Conservation (phyloP, 177 flowering plant genomes). For the Telopea speciosissima region DNA sequence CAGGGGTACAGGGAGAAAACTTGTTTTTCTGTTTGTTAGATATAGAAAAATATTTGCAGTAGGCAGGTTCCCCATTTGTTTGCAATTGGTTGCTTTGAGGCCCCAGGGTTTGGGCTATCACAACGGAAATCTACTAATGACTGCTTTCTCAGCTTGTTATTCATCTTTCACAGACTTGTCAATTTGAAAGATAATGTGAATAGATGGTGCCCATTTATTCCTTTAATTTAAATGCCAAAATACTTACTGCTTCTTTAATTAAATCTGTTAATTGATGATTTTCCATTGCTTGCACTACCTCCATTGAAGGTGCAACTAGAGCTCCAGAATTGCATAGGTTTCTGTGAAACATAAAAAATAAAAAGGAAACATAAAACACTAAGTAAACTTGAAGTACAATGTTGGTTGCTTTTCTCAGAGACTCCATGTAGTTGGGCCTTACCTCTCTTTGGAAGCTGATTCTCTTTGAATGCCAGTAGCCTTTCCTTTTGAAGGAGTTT, state of each 20-base stretch:
- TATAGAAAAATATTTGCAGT: too few relatives aligned
- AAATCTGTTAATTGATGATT: neutral
- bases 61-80: too few relatives aligned
- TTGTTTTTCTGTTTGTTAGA: too few relatives aligned
- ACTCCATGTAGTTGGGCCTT: neutral
- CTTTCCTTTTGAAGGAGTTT: constrained; percentile 37
- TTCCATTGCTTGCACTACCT: constrained; percentile 22
- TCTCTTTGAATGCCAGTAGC: constrained; percentile 8
- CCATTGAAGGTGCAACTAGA: constrained; percentile 14
- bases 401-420: neutral
- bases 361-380: constrained; percentile 9
- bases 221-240: too few relatives aligned
- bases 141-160: too few relatives aligned
- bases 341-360: constrained; percentile 20
- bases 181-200: neutral
- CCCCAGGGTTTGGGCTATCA: too few relatives aligned
- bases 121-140: too few relatives aligned
- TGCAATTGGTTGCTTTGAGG: too few relatives aligned
- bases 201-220: too few relatives aligned
- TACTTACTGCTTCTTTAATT: too few relatives aligned
- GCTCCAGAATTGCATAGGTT: constrained; percentile 32
- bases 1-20: too few relatives aligned
- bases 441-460: constrained; percentile 35
- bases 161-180: neutral
- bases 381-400: neutral